A percentile compares a stretch with the other conserved stretches of the same genome.
These are phyloP conservation scores for Fusarium gaditjirri DNA, from an alignment of 2,329 filamentous ascomycete species.

Conservation along the genomic window DNA sequence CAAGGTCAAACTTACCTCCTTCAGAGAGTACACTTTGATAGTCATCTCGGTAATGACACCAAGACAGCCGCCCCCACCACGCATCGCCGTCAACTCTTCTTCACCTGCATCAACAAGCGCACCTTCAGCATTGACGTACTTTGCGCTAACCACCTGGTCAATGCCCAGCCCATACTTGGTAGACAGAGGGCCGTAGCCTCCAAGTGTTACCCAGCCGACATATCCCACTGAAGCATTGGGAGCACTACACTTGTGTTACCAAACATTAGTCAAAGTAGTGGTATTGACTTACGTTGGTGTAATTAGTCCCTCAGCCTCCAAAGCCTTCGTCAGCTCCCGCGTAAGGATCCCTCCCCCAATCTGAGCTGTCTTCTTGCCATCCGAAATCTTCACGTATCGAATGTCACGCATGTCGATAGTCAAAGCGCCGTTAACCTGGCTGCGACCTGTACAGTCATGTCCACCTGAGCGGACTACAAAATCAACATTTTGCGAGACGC, in stretches of 20 bases:
- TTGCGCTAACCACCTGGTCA: neutral
- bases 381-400: neutral
- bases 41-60: neutral
- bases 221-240: neutral
- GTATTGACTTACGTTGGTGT: neutral
- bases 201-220: neutral
- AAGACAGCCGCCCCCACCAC: neutral
- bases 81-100: neutral
- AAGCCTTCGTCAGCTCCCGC: neutral
- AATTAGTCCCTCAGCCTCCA: neutral
- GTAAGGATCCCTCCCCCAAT: neutral
- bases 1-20: no score
- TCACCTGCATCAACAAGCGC: neutral
- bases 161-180: neutral
- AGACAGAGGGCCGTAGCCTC: neutral
- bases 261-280: rapidly evolving
- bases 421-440: neutral
- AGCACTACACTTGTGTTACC: neutral
- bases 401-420: neutral
- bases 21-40: no score
- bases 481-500: neutral
- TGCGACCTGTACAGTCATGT: neutral
- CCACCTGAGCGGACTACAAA: neutral
- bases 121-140: neutral
- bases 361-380: neutral